Evolutionary conservation across 2,329 filamentous ascomycete species (phyloP).

Genomic region (Pestalotiopsis sp.): DNA sequence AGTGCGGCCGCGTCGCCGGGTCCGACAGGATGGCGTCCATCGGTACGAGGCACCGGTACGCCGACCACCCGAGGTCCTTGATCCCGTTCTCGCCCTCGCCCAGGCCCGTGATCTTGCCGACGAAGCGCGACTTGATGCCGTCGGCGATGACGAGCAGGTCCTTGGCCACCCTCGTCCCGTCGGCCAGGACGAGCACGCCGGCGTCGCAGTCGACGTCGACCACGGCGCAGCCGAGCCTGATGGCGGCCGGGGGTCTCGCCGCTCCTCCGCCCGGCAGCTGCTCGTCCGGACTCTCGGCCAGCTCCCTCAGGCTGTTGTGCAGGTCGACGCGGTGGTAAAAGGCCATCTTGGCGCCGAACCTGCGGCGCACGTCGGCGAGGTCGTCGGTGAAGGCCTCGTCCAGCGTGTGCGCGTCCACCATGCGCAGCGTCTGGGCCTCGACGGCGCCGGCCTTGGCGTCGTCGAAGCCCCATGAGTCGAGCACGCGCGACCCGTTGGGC

Average conservation of each 20-base stretch:
- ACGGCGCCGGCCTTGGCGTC: slow-evolving; percentile 30
- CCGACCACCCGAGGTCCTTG: slow-evolving; percentile 14
- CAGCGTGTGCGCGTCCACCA: slow-evolving; percentile 29
- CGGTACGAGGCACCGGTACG: slow-evolving; percentile 20
- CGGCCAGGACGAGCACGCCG: slow-evolving; percentile 6
- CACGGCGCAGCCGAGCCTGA: slow-evolving; percentile 11
- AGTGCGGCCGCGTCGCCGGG: background rate
- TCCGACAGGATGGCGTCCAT: slow-evolving; percentile 14
- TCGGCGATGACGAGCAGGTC: slow-evolving; percentile 35
- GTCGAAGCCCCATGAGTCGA: slow-evolving; percentile 39
- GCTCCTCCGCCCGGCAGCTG: background rate
- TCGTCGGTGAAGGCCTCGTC: slow-evolving; percentile 16
- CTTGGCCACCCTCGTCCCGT: slow-evolving; percentile 12
- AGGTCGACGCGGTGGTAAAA: slow-evolving; percentile 17
- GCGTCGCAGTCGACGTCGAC: slow-evolving; percentile 13
- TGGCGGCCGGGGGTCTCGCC: background rate
- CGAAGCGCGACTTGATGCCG: slow-evolving; percentile 20
- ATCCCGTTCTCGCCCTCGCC: background rate
- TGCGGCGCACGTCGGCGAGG: background rate
- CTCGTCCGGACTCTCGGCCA: slow-evolving; percentile 10
- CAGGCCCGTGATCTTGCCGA: slow-evolving; percentile 12
- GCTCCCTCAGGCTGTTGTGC: slow-evolving; percentile 11
- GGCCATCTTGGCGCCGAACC: slow-evolving; percentile 16
- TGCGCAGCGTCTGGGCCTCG: slow-evolving; percentile 22
- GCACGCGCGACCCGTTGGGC: slow-evolving; percentile 39